Conservation (phyloP, 805 yeast genomes). For the Candida coquimbonensis region DNA sequence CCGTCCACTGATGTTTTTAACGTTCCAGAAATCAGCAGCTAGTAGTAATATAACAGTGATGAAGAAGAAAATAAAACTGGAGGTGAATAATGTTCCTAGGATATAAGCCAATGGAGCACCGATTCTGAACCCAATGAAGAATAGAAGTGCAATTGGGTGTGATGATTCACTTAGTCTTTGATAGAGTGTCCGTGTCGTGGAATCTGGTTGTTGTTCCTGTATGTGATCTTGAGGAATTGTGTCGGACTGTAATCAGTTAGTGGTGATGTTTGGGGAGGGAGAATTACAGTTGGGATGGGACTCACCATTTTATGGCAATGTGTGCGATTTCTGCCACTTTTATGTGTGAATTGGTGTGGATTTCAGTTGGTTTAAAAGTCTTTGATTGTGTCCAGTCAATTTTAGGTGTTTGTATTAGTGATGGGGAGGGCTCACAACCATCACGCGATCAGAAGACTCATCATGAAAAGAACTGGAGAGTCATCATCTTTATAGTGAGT, state of each 20-base stretch:
- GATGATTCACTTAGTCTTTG: slow-evolving; percentile 59
- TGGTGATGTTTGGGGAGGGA: background rate
- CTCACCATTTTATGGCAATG: background rate
- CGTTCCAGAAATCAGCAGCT: slow-evolving; percentile 91
- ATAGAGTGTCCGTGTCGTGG: slow-evolving; percentile 26
- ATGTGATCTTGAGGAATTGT: slow-evolving; percentile 1
- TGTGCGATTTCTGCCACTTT: too few relatives aligned
- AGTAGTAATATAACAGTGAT: slow-evolving; percentile 67
- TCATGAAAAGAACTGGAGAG: too few relatives aligned
- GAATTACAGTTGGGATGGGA: background rate
- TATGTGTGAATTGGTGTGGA: too few relatives aligned
- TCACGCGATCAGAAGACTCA: too few relatives aligned
- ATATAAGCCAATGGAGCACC: slow-evolving; percentile 61
- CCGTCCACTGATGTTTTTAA: slow-evolving; percentile 87
- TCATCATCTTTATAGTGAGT: too few relatives aligned
- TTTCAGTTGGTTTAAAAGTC: too few relatives aligned
- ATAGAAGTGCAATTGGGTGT: slow-evolving; percentile 73
- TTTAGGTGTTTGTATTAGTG: too few relatives aligned
- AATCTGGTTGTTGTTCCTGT: background rate
- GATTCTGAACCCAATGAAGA: slow-evolving; percentile 54
- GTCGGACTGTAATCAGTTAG: slow-evolving; percentile 3
- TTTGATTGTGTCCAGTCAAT: too few relatives aligned
- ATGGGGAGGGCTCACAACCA: too few relatives aligned
- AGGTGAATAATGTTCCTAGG: slow-evolving; percentile 64
- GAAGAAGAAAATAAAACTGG: slow-evolving; percentile 66